phyloP scores from a whole-genome alignment of 2,329 filamentous ascomycete species.

The Camptophora hylomeconis region DNA sequence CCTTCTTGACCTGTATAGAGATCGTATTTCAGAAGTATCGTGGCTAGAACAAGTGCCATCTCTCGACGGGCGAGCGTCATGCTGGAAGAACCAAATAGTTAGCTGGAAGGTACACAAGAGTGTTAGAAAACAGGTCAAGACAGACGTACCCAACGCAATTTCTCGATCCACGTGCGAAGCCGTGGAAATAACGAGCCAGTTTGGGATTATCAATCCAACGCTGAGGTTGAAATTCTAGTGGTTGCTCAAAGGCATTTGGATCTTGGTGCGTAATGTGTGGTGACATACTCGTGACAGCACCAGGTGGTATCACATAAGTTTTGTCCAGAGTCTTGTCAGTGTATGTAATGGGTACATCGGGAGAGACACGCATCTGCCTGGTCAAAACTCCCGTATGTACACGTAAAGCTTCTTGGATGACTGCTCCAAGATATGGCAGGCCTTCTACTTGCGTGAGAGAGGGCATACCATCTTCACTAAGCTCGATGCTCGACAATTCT shows the following conservation, averaged over 20 bases:
- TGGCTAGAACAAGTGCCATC: slow-evolving; percentile 18
- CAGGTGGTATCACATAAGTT: slow-evolving; percentile 4
- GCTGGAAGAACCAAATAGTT: too few species aligned
- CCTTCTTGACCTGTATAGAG: not conserved
- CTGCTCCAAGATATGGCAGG: slow-evolving; percentile 20
- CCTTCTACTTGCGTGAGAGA: slow-evolving; percentile 12
- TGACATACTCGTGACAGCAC: slow-evolving; percentile 20
- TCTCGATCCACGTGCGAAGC: slow-evolving; percentile 27
- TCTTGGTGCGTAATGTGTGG: slow-evolving; percentile 24
- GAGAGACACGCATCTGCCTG: slow-evolving; percentile 19
- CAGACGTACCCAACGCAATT: slow-evolving; percentile 30
- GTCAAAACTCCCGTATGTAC: slow-evolving; percentile 23
- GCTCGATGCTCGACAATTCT: slow-evolving; percentile 6
- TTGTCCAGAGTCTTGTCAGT: not conserved
- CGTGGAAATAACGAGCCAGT: slow-evolving; percentile 24
- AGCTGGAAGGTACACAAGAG: not conserved
- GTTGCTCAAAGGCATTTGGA: slow-evolving; percentile 23
- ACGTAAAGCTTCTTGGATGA: slow-evolving; percentile 17
- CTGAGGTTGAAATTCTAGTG: slow-evolving; percentile 23
- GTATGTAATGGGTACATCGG: slow-evolving; percentile 9
- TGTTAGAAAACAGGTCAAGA: slow-evolving; percentile 1
- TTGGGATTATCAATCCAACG: slow-evolving; percentile 22
- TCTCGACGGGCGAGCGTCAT: slow-evolving; percentile 23
- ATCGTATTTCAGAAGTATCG: slow-evolving; percentile 15
- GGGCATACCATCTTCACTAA: too few species aligned